Base-by-base conservation (phyloP, 2,329 filamentous ascomycete species). In the Pyricularia sp. region DNA sequence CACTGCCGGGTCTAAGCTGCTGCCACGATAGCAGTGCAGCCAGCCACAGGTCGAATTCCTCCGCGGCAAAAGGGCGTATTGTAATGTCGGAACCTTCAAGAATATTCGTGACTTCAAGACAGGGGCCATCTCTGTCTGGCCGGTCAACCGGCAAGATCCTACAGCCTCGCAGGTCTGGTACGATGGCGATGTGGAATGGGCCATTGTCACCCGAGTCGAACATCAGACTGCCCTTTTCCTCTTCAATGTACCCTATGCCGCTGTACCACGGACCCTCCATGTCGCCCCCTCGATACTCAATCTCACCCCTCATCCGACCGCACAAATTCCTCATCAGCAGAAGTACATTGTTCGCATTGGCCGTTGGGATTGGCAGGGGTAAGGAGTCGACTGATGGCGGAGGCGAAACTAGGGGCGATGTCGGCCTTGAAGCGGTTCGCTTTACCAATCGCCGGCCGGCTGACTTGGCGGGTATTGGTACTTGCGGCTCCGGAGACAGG, bases 11-110 rank as follows among this genome's bases (percentile, higher is more conserved):
- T 28, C 87, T 86, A 70, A 93, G 82, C 71, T 92, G 91, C 76
- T 93, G 90, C 92, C 92, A 95, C 76, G 90, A 92, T 36, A 94
- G 82, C 64, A 95, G 78, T 9, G 92, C 92, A 17, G 92, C 92
- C 69, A 94, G 86, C 92, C 92, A 95, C 26, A 90, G 82, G 73
- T 94, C 91, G 72, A 90, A 87, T 74, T 94, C 91, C 25, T 88
- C 85, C 36, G 85, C 78, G 2, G 84, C 83, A 10, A 86, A 77
- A 17, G 92, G 90, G 50, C 89, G 85, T 69, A 95, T 79, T 68
- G 90, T 81, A 63, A 92, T 80, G 71, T 91, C 85, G 28, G 87
- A 77, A 9, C 84, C 84, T 30, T 83, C 82, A 64, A 86, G 83
- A 68, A 84, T 81, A 68, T 82, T 84, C 64, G 81, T 78, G 12